A percentile compares a stretch with the other conserved stretches of the same genome.
Conservation (phyloP, 2,329 filamentous ascomycete genomes). For the Colletotrichum sp. region DNA sequence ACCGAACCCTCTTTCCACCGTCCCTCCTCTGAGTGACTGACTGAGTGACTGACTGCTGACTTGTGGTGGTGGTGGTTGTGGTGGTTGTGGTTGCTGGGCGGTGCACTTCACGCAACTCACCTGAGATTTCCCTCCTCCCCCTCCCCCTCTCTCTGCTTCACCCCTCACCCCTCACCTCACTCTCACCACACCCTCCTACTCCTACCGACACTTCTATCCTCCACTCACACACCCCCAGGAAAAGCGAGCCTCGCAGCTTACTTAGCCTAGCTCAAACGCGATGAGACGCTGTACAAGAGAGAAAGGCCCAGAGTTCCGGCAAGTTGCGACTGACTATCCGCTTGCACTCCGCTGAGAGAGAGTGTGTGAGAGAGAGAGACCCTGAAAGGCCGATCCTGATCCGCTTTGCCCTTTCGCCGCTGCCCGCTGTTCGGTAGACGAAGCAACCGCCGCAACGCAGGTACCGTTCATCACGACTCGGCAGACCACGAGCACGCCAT, state of each 20-base stretch:
- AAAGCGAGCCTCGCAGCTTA: neutral
- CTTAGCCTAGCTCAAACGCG: neutral
- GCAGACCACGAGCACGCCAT: neutral
- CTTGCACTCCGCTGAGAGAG: neutral
- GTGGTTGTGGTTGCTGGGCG: neutral
- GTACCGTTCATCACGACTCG: neutral
- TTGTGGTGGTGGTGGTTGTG: neutral
- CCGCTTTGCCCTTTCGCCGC: neutral
- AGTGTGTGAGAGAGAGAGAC: neutral
- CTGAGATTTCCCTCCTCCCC: neutral
- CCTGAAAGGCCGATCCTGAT: neutral
- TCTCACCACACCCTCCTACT: neutral
- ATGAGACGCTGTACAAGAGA: neutral
- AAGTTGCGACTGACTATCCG: neutral
- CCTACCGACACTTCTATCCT: neutral
- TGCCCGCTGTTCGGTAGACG: neutral
- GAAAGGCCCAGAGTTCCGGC: neutral
- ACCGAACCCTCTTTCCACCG: constrained; percentile 4
- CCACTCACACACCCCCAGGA: neutral
- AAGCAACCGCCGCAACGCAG: neutral
- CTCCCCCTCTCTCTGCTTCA: neutral
- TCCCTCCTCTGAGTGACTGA: neutral
- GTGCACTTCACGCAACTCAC: neutral
- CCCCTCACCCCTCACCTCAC: neutral
- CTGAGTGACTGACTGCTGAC: neutral